phyloP scores from a whole-genome alignment of 1,284 basidiomycete species.

The Waitea zeae region DNA sequence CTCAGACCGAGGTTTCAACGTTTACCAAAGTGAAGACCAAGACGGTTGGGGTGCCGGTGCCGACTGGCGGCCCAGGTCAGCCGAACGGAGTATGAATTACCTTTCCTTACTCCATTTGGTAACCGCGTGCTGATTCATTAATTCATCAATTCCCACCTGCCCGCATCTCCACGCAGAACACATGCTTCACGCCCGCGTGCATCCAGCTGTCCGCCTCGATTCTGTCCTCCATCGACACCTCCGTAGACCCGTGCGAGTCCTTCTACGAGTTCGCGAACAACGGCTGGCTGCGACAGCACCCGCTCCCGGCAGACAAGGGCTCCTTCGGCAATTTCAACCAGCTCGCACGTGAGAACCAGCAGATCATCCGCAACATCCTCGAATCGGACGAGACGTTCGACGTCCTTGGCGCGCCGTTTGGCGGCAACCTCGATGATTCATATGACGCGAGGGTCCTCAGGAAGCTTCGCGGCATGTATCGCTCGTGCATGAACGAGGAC shows the following conservation, averaged over 20 bases:
- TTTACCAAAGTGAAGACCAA: too few relatives aligned
- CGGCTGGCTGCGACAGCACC: conserved; percentile 69
- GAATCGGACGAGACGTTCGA: conserved; percentile 4
- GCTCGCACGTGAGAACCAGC: conserved; percentile 45
- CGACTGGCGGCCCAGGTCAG: too few relatives aligned
- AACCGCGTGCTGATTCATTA: too few relatives aligned
- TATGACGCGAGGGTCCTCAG: conserved; percentile 52
- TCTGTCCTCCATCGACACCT: conserved; percentile 64
- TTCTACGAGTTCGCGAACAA: conserved; percentile 89
- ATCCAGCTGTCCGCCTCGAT: conserved; percentile 75
- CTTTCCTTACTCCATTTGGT: too few relatives aligned
- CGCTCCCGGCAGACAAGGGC: conserved; percentile 74
- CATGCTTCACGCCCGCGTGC: conserved; percentile 71
- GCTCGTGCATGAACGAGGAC: conserved; percentile 70
- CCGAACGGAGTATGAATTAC: too few relatives aligned
- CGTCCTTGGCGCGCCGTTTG: not conserved
- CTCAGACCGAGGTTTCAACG: too few relatives aligned
- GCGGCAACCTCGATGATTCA: not conserved
- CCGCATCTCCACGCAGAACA: conserved; percentile 19
- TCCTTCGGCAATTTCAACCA: conserved; percentile 45
- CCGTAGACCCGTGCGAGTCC: conserved; percentile 86
- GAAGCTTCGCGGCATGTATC: conserved; percentile 72
- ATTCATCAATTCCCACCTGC: too few relatives aligned
- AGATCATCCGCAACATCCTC: conserved; percentile 27
- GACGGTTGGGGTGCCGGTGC: too few relatives aligned